Evolutionary conservation across 495 filamentous ascomycete species (phyloP).

Genomic region (Penicillium lagena): DNA sequence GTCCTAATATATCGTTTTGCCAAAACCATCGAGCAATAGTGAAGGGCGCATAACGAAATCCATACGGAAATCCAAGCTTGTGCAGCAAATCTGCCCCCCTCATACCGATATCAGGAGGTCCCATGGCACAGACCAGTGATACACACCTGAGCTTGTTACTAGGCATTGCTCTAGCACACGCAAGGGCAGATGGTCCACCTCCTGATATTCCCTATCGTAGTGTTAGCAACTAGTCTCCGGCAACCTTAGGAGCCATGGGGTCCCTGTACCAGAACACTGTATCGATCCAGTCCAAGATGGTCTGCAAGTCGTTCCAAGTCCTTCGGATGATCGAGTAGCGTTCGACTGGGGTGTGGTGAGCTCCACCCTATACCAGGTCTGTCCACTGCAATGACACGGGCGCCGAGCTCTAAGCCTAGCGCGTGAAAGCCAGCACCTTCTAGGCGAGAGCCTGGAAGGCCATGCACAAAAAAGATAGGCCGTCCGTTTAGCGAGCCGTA

Average conservation of each 20-base stretch:
- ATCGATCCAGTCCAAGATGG: conserved; percentile 21
- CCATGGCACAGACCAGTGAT: no score
- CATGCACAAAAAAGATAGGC: conserved; percentile 28
- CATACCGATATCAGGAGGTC: no score
- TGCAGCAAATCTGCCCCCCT: no score
- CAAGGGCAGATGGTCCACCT: conserved; percentile 33
- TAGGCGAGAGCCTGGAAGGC: conserved; percentile 27
- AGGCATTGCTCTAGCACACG: no score
- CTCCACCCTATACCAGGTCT: conserved; percentile 36
- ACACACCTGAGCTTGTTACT: no score
- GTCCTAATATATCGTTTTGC: no score
- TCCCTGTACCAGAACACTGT: conserved; percentile 31
- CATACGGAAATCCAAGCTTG: no score
- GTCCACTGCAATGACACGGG: conserved; percentile 31
- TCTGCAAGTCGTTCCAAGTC: conserved; percentile 28
- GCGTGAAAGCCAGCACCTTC: conserved; percentile 18
- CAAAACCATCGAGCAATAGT: no score
- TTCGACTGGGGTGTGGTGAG: conserved; percentile 22
- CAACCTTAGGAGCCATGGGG: no score
- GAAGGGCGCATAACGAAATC: no score
- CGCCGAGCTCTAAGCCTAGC: conserved; percentile 9
- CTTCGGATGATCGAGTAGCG: conserved; percentile 26
- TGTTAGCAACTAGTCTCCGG: no score
- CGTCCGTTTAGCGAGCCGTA: conserved; percentile 18
- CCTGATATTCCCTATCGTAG: conserved; percentile 27